Conservation (phyloP, 345 rosid species). For the Populus alba region DNA sequence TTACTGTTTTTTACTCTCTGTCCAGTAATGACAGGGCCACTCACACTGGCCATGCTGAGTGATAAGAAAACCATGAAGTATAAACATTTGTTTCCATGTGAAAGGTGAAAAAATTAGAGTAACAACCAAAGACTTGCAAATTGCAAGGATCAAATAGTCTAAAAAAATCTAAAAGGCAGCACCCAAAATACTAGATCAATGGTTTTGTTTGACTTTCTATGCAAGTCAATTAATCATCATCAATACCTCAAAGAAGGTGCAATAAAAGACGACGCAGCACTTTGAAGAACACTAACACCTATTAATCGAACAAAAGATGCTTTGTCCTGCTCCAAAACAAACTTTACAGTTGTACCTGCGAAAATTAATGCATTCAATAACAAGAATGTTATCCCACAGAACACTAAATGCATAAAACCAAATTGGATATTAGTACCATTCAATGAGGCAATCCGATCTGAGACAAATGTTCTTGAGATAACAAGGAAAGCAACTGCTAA, state of each 20-base stretch:
- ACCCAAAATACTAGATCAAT: not conserved
- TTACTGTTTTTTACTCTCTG: not conserved
- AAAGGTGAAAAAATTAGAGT: not conserved
- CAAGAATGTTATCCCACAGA: constrained; percentile 12
- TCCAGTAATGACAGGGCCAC: not conserved
- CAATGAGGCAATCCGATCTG: constrained; percentile 94
- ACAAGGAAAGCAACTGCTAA: constrained; percentile 86
- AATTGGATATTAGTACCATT: constrained; percentile 50
- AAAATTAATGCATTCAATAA: constrained; percentile 20
- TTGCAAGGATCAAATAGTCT: not conserved
- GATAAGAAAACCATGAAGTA: not conserved
- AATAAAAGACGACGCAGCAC: constrained; percentile 89
- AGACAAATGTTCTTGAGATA: constrained; percentile 84
- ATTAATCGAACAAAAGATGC: constrained; percentile 72
- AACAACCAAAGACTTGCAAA: not conserved
- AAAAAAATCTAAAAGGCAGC: not conserved
- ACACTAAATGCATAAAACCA: constrained; percentile 9
- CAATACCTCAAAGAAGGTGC: constrained; percentile 89
- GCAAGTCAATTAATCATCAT: not conserved
- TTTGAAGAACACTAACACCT: constrained; percentile 88
- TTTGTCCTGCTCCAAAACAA: constrained; percentile 95
- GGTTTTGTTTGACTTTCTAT: not conserved
- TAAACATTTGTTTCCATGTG: not conserved
- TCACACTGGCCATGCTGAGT: not conserved
- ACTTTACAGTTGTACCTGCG: constrained; percentile 92